phyloP scores from a whole-genome alignment of 768 basidiomycete species.

The Trametopsis cervina region DNA sequence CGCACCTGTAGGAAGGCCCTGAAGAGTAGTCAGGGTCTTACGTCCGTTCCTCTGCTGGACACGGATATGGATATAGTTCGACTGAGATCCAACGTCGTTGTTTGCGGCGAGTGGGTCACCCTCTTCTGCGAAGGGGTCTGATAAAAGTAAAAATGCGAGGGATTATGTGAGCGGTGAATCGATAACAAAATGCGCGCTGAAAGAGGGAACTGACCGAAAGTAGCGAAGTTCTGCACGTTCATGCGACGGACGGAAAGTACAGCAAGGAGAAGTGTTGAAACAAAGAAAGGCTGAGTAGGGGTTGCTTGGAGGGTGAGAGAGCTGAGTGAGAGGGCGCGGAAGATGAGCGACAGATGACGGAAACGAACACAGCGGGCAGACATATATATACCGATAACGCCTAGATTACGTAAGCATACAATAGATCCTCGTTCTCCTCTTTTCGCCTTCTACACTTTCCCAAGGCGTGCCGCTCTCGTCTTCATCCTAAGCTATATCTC shows the following conservation, averaged over 20 bases:
- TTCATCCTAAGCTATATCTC: neutral
- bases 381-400: conserved; percentile 1
- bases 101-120: conserved; percentile 56
- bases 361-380: conserved; percentile 7
- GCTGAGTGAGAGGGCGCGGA: conserved; percentile 17
- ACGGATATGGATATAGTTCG: conserved; percentile 90
- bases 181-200: conserved; percentile 15
- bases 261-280: conserved; percentile 24
- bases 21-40: conserved; percentile 96
- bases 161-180: conserved; percentile 8
- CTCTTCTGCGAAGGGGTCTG: conserved; percentile 96
- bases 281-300: conserved; percentile 43
- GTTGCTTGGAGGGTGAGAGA: conserved; percentile 23
- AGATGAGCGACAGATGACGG: conserved; percentile 19
- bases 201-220: conserved; percentile 52
- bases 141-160: conserved; percentile 5
- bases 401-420: conserved; percentile 13
- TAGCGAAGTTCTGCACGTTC: conserved; percentile 89
- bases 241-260: conserved; percentile 54
- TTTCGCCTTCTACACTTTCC: conserved; percentile 2
- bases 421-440: neutral
- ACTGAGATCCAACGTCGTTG: conserved; percentile 67
- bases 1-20: conserved; percentile 87
- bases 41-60: conserved; percentile 99
- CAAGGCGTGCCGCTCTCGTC: conserved; percentile 1